Evolutionary conservation across 106 monocot species (phyloP).

Genomic region (Phalaenopsis aphrodite): DNA sequence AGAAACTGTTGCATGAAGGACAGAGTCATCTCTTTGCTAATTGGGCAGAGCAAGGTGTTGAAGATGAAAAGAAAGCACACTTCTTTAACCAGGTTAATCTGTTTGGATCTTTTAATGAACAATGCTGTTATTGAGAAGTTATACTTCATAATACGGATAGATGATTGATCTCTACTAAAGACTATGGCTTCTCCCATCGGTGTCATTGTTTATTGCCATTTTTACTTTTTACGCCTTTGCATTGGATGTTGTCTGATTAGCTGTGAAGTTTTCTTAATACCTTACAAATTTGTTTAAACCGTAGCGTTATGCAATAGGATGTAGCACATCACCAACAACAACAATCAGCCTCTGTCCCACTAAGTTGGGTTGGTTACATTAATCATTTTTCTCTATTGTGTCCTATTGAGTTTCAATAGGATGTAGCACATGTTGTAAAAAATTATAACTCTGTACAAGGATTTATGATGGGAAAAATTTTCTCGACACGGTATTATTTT

Average conservation of each 20-base stretch:
- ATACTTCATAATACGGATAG: background rate
- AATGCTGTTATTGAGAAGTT: background rate
- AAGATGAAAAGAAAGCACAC: slow-evolving; percentile 51
- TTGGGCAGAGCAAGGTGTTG: slow-evolving; percentile 74
- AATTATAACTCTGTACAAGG: background rate
- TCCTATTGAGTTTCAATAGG: background rate
- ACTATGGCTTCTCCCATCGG: background rate
- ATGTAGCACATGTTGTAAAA: background rate
- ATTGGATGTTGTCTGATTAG: background rate
- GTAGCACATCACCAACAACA: background rate
- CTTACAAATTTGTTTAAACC: background rate
- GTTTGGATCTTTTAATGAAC: background rate
- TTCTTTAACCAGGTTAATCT: slow-evolving; percentile 74
- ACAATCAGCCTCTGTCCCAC: no score
- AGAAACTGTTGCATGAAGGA: slow-evolving; percentile 53
- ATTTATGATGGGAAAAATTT: background rate
- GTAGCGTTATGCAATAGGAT: background rate
- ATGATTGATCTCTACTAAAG: background rate
- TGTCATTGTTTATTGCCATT: background rate
- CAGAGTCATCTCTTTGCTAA: slow-evolving; percentile 76
- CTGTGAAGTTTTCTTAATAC: background rate
- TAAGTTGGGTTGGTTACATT: no score
- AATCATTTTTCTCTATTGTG: no score
- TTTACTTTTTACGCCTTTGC: background rate
- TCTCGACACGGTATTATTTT: background rate